These are phyloP conservation scores for Penicillium brasilianum DNA, from an alignment of 2,329 filamentous ascomycete species.

Conservation along the genomic window DNA sequence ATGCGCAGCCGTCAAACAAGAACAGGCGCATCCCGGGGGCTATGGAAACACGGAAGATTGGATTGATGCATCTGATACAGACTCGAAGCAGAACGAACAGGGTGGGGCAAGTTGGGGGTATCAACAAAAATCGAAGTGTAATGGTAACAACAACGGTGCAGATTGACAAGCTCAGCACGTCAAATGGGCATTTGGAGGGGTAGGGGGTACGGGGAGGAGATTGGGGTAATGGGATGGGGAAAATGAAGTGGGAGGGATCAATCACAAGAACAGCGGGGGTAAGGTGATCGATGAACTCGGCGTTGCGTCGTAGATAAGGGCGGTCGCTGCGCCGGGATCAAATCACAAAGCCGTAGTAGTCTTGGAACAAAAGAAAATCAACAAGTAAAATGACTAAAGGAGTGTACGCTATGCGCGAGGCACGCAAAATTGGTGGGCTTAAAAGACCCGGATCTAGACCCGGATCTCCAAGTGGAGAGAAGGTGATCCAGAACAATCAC, in stretches of 20 bases:
- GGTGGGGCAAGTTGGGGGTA: slow-evolving; percentile 31
- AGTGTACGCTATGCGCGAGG: slow-evolving; percentile 22
- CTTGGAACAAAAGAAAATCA: slow-evolving; percentile 21
- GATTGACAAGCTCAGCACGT: slow-evolving; percentile 13
- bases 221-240: slow-evolving; percentile 12
- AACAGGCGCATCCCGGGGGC: slow-evolving; percentile 1
- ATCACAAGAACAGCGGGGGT: slow-evolving; percentile 5
- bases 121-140: slow-evolving; percentile 29
- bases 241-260: slow-evolving; percentile 12
- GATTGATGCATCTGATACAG: slow-evolving; percentile 24
- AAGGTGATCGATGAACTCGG: slow-evolving; percentile 4
- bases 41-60: slow-evolving; percentile 24
- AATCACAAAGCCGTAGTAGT: slow-evolving; percentile 8
- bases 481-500: neutral
- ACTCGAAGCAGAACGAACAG: slow-evolving; percentile 16
- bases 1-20: neutral
- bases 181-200: slow-evolving; percentile 12
- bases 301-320: slow-evolving; percentile 16
- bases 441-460: neutral
- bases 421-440: neutral
- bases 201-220: too few species aligned
- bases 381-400: slow-evolving; percentile 36
- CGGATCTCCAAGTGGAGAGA: neutral
- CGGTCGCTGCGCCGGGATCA: slow-evolving; percentile 6
- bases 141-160: slow-evolving; percentile 12